Evolutionary conservation across 2,329 filamentous ascomycete genomes (phyloP), one percentile per base, ranked within the genome.

Genomic region (Thielaviopsis musarum): DNA sequence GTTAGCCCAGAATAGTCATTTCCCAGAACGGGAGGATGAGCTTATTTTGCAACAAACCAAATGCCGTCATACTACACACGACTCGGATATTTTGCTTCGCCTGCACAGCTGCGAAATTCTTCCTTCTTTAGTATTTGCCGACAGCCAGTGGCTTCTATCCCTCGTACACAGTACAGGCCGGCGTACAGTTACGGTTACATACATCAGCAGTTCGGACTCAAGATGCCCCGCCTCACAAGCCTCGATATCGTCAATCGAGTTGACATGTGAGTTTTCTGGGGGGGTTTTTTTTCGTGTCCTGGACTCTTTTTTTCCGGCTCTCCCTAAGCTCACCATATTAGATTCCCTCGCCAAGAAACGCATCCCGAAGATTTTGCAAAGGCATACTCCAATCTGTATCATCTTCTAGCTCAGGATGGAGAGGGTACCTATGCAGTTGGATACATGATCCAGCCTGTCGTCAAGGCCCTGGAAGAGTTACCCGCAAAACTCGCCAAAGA

Each of bases 331-430:
- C n/a, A 49, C n/a, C n/a, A 49, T 30, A 9, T 5, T 66, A 91
- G 87, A 66, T 95, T 95, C 67, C 90, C 90, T 1, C 88, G 94
- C 71, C 77, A 79, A 59, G 76, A 84, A 59, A 75, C 83, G 59
- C 74, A 84, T 64, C 77, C 80, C 10, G 69, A 77, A 61, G 73
- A 74, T 56, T 82, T 85, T 69, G 72, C 77, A 52, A 70, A 73
- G 52, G 71, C 79, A 62, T 71, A 81, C 61, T 78, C 82, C 66
- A 76, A 74, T 26, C 77, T 95, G 63, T 88, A 83, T 67, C 82
- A 87, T 17, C 72, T 85, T 13, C 72, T 82, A 10, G 84, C 80
- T 73, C 73, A 81, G 62, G 78, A 84, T 61, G 77, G 76, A 15
- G 71, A 85, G 6, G 86, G 85, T 19, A 79, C 76, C 0, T 78